Conservation (phyloP, 306 rosid species). For the Fagus sylvatica region DNA sequence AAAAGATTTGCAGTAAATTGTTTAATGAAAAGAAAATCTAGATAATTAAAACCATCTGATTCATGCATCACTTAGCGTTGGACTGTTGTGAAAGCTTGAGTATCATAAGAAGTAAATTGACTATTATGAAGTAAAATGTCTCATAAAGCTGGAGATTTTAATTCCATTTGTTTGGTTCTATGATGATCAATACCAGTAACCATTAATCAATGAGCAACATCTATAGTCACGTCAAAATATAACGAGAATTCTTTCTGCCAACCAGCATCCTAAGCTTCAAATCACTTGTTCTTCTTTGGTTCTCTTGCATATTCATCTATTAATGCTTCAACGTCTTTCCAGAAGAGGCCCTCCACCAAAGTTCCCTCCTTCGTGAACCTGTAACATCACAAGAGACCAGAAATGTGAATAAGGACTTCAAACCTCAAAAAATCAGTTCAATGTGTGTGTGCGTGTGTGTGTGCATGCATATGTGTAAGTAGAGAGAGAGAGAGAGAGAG, state of each 20-base stretch:
- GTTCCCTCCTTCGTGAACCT: conserved; percentile 65
- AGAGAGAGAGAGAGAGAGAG: conserved; percentile 28
- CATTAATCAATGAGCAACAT: neutral
- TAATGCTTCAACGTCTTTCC: conserved; percentile 55
- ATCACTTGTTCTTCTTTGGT: conserved; percentile 54
- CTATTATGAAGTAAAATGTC: neutral
- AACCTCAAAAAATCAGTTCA: neutral
- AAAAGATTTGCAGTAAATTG: neutral
- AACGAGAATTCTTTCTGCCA: conserved; percentile 15
- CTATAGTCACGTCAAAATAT: neutral
- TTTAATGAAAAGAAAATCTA: neutral
- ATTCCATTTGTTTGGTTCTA: neutral
- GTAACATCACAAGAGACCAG: conserved; percentile 10
- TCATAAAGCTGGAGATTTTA: neutral
- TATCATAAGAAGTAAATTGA: neutral
- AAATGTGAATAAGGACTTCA: neutral
- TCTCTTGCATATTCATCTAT: conserved; percentile 39
- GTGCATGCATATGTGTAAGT: neutral
- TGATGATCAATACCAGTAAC: neutral
- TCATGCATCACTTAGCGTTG: neutral
- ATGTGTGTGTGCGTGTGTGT: neutral
- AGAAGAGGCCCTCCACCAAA: conserved; percentile 58
- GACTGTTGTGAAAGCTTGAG: neutral
- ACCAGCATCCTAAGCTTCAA: conserved; percentile 11
- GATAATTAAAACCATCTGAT: neutral